These are phyloP conservation scores for Drosera spatulata DNA, from an alignment of 179 eudicot species.

Conservation along the genomic window DNA sequence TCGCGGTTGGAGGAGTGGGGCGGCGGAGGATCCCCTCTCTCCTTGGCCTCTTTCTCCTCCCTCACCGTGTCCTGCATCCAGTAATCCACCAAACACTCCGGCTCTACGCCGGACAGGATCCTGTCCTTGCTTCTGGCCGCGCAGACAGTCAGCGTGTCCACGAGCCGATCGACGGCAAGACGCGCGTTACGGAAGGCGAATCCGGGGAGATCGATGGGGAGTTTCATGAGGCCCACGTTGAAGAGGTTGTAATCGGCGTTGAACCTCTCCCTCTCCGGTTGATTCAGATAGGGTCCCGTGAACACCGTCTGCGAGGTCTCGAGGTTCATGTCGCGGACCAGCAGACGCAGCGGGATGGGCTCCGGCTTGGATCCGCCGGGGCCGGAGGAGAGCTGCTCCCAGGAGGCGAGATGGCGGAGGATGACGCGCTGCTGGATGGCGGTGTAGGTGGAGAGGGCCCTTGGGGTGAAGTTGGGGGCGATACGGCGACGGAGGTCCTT, in stretches of 20 bases:
- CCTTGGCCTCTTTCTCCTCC: constrained; percentile 18
- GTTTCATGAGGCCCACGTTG: constrained; percentile 52
- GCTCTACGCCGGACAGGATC: constrained; percentile 34
- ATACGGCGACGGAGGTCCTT: constrained; percentile 62
- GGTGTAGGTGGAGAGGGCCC: constrained; percentile 47
- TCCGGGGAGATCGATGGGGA: constrained; percentile 61
- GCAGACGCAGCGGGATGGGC: constrained; percentile 30
- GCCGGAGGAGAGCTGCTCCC: constrained; percentile 14
- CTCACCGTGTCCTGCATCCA: constrained; percentile 55
- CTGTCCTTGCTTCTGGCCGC: constrained; percentile 32
- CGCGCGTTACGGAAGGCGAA: constrained; percentile 57
- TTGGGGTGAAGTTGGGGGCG: constrained; percentile 63
- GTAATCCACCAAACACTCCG: constrained; percentile 51
- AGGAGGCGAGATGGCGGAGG: constrained; percentile 22
- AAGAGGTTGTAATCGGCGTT: constrained; percentile 42
- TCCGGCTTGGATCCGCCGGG: neutral
- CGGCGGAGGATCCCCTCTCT: constrained; percentile 7
- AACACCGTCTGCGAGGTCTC: constrained; percentile 76
- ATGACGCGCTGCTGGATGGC: constrained; percentile 38
- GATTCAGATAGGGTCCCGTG: constrained; percentile 44
- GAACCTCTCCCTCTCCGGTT: constrained; percentile 23
- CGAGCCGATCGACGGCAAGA: constrained; percentile 40
- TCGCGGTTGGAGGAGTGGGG: constrained; percentile 21
- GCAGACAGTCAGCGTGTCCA: constrained; percentile 29
- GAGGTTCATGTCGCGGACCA: constrained; percentile 59